These are phyloP conservation scores for Serendipita vermifera DNA, from an alignment of 768 basidiomycete genomes.

Conservation along the genomic window DNA sequence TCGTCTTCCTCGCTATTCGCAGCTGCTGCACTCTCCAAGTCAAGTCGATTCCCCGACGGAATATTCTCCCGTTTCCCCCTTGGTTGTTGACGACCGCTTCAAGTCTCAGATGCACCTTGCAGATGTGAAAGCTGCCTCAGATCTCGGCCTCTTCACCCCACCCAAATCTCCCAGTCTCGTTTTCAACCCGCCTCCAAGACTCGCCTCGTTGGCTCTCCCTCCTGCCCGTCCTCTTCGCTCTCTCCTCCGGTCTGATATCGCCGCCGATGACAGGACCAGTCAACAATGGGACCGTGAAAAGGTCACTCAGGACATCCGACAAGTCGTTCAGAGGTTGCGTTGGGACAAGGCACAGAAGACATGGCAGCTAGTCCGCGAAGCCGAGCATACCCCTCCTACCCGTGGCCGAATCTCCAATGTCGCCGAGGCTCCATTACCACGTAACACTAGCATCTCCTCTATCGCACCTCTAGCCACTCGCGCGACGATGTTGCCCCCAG, in stretches of 20 bases:
- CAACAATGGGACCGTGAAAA: slow-evolving; percentile 9
- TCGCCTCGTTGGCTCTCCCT: background rate
- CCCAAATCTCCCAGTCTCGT: background rate
- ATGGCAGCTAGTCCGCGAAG: slow-evolving; percentile 6
- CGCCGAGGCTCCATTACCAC: background rate
- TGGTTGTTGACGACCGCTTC: background rate
- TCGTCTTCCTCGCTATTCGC: too few species aligned
- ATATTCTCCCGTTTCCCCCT: too few species aligned
- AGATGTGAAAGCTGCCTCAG: too few species aligned
- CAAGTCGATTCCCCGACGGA: too few species aligned
- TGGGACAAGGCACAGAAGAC: slow-evolving; percentile 8
- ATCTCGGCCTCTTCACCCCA: background rate
- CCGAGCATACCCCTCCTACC: background rate
- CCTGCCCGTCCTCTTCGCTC: background rate
- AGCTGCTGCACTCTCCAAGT: too few species aligned
- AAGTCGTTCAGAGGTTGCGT: background rate
- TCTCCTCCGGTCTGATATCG: background rate
- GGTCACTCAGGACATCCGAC: background rate
- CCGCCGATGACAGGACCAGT: background rate
- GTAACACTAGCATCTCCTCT: background rate
- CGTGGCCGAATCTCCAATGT: too few species aligned
- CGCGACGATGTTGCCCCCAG: background rate
- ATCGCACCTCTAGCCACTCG: background rate
- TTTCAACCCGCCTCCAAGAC: background rate
- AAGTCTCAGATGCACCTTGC: background rate